Evolutionary conservation across 1,284 basidiomycete species (phyloP), one percentile per base, ranked within the genome.

Genomic region (Ceratobasidium sp.): DNA sequence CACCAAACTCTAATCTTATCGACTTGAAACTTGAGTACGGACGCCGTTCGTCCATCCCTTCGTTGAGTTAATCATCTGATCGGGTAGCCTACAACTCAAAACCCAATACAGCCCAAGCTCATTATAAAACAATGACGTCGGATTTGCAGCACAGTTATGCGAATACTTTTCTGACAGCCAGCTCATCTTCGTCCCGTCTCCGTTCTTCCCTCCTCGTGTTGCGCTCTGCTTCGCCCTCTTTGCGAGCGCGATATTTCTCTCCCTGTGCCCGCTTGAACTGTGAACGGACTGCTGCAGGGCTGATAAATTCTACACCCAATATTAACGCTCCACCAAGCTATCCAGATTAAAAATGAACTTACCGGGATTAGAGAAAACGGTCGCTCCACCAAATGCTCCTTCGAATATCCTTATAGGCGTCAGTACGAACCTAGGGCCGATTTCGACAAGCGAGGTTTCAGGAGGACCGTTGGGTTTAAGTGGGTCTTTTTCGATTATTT

Each of bases 351-450:
- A 50, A n/a, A 39, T 52, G 67, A 42, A 73, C 85, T 71, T 74
- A 93, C 93, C 91, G 76, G 93, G 91, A 80, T 99, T 99, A 56
- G 95, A 95, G 77, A 91, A 99, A 16, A 99, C 88, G 2, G 95
- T 98, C 25, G 93, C 93, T 16, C 97, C 97, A 70, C 88, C 86
- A 79, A 98, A 98, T 6, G 93, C 93, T 30, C 97, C 97, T 79
- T 99, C 97, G 76, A 99, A 99, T 73, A 99, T 95, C 69, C 94
- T 89, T 75, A 99, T 98, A 6, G 97, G 97, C 42, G 94, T 97
- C 59, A 99, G 82, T 39, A 99, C 97, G 78, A 99, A 97, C 54
- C 97, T 87, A 23, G 97, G 97, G 5, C 97, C 97, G 72, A 99
- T 98, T 80, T 98, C 95, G 25, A 95, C 85, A 21, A 98, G 83